phyloP scores from a whole-genome alignment of 805 yeast genomes.

The Saccharomycopsis microspora region DNA sequence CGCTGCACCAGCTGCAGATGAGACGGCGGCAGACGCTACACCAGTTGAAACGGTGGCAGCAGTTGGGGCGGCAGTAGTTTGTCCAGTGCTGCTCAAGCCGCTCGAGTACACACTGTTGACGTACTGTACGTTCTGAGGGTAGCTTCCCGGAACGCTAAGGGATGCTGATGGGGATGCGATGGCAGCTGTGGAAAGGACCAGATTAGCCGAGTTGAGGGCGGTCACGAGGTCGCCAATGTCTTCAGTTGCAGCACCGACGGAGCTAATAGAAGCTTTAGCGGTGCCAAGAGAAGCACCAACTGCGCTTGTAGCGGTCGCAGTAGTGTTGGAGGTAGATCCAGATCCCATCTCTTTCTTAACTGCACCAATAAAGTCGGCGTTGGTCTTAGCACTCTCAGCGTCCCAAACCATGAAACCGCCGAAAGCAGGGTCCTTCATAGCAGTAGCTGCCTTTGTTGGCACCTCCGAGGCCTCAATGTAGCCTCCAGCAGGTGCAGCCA shows the following conservation, averaged over 20 bases:
- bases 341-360: slow-evolving; percentile 20
- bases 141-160: too few species aligned
- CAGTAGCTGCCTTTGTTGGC: slow-evolving; percentile 16
- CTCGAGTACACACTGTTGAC: too few species aligned
- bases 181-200: neutral
- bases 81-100: too few species aligned
- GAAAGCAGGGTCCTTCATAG: slow-evolving; percentile 2
- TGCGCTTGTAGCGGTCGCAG: neutral
- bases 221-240: neutral
- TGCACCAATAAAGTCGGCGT: neutral
- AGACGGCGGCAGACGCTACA: neutral
- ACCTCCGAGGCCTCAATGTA: slow-evolving; percentile 32
- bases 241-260: neutral
- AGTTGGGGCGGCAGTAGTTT: too few species aligned
- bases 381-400: slow-evolving; percentile 6
- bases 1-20: neutral
- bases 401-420: slow-evolving; percentile 16
- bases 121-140: too few species aligned
- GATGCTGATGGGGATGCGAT: too few species aligned
- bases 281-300: neutral
- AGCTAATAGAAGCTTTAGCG: neutral
- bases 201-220: neutral
- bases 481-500: slow-evolving; percentile 34
- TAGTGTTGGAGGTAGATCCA: neutral
- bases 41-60: too few species aligned